Percentiles rank a stretch among this genome's conserved stretches.
phyloP scores from a whole-genome alignment of 148 eudicot genomes.

The Spergularia bocconei region DNA sequence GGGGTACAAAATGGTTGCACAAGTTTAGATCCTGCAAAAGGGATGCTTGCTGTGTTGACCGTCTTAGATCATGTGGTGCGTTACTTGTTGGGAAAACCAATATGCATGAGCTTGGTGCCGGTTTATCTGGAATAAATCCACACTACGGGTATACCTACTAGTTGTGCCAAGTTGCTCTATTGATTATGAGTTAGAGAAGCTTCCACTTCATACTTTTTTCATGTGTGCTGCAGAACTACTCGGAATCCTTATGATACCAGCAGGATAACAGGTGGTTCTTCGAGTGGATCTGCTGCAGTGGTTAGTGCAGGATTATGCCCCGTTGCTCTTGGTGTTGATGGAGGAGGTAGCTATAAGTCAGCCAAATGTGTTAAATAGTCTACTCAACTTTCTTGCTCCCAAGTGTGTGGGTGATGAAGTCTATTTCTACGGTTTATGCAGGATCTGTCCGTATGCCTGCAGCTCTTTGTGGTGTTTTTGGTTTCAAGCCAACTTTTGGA shows the following conservation, averaged over 20 bases:
- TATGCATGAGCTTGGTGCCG: constrained; percentile 99
- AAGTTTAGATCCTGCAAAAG: constrained; percentile 58
- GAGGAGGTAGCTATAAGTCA: constrained; percentile 63
- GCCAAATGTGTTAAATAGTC: no score
- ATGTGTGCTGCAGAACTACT: constrained; percentile 43
- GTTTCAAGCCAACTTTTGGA: constrained; percentile 91
- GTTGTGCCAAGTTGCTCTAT: background rate
- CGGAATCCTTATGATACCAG: constrained; percentile 75
- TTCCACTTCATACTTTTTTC: background rate
- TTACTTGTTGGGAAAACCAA: constrained; percentile 92
- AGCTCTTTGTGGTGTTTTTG: constrained; percentile 94
- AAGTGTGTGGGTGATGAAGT: background rate
- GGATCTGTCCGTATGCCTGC: constrained; percentile 98
- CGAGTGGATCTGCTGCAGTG: constrained; percentile 97
- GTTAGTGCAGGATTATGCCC: constrained; percentile 96
- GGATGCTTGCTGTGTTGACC: constrained; percentile 78
- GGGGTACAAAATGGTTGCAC: constrained; percentile 97
- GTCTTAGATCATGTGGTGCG: constrained; percentile 81
- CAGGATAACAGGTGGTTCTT: constrained; percentile 84
- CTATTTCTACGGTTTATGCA: constrained; percentile 15
- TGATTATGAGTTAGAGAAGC: background rate
- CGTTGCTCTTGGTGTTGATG: constrained; percentile 93
- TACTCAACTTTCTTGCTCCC: no score
- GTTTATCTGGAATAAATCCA: constrained; percentile 97
- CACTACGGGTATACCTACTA: constrained; percentile 71